A percentile compares a stretch with the other conserved stretches of the same genome.
Evolutionary conservation across 73 alveolate species (phyloP).

Genomic region (Urostyla sp.): DNA sequence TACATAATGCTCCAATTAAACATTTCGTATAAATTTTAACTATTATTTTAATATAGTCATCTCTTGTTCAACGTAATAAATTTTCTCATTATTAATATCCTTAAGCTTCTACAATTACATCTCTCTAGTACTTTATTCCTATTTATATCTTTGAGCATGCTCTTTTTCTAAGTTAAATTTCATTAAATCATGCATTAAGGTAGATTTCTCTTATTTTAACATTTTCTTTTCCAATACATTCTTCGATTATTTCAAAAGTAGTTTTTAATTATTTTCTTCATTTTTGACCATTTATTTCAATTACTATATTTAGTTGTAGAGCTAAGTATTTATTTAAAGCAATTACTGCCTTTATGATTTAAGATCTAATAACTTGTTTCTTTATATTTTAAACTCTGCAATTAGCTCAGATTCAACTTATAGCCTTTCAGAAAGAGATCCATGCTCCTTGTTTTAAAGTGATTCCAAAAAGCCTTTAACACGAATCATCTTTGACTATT

Average conservation of each 20-base stretch:
- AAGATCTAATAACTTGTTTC: neutral
- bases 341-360: neutral
- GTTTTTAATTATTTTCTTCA: constrained; percentile 2
- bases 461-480: constrained; percentile 34
- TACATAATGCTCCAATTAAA: constrained; percentile 22
- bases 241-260: neutral
- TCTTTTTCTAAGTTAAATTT: constrained; percentile 11
- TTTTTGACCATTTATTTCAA: neutral
- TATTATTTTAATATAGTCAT: constrained; percentile 5
- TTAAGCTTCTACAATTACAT: neutral
- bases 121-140: constrained; percentile 1
- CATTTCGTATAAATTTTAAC: constrained; percentile 15
- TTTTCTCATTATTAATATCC: constrained; percentile 7
- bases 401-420: constrained; percentile 23
- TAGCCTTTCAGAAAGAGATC: constrained; percentile 10
- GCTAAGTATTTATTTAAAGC: neutral
- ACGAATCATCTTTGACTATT: neutral
- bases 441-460: neutral
- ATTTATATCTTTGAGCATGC: neutral
- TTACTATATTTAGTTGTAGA: constrained; percentile 31
- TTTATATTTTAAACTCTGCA: constrained; percentile 7
- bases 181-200: constrained; percentile 3
- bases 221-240: neutral
- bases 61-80: constrained; percentile 39
- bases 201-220: constrained; percentile 8